These are phyloP conservation scores for Boletus speciosus DNA, from an alignment of 768 basidiomycete species.

Conservation along the genomic window DNA sequence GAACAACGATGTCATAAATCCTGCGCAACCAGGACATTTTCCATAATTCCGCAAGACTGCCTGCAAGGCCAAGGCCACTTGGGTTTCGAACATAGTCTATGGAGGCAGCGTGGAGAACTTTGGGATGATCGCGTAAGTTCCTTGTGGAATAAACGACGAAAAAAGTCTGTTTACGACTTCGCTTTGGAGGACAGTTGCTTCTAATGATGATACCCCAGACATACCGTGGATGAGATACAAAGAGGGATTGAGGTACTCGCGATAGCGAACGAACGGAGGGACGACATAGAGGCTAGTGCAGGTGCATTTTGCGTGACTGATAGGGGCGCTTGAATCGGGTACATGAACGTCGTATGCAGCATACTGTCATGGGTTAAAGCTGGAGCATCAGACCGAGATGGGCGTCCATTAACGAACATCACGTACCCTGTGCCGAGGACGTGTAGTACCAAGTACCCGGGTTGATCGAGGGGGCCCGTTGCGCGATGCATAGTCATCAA, in stretches of 20 bases:
- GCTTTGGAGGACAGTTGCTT: slow-evolving; percentile 48
- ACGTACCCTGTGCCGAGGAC: slow-evolving; percentile 5
- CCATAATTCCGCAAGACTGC: slow-evolving; percentile 24
- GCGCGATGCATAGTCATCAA: slow-evolving; percentile 30
- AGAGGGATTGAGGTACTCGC: slow-evolving; percentile 15
- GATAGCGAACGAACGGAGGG: slow-evolving; percentile 35
- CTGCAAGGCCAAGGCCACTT: slow-evolving; percentile 36
- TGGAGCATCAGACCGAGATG: neutral
- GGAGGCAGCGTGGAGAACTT: slow-evolving; percentile 33
- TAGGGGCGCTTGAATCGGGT: slow-evolving; percentile 48
- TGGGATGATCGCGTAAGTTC: slow-evolving; percentile 45
- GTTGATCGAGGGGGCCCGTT: slow-evolving; percentile 20
- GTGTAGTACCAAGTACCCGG: neutral
- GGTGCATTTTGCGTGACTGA: slow-evolving; percentile 38
- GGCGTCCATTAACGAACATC: neutral
- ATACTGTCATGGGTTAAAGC: neutral
- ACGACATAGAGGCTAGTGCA: slow-evolving; percentile 43
- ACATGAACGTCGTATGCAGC: slow-evolving; percentile 28
- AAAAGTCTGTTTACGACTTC: slow-evolving; percentile 42
- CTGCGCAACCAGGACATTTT: too few species aligned
- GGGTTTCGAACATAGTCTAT: slow-evolving; percentile 34
- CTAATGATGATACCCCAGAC: slow-evolving; percentile 50
- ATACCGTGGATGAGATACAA: slow-evolving; percentile 16
- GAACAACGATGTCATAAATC: too few species aligned
- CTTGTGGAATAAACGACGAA: slow-evolving; percentile 34